phyloP scores from a whole-genome alignment of 1,284 basidiomycete species.

The Ceratobasidium sp. region DNA sequence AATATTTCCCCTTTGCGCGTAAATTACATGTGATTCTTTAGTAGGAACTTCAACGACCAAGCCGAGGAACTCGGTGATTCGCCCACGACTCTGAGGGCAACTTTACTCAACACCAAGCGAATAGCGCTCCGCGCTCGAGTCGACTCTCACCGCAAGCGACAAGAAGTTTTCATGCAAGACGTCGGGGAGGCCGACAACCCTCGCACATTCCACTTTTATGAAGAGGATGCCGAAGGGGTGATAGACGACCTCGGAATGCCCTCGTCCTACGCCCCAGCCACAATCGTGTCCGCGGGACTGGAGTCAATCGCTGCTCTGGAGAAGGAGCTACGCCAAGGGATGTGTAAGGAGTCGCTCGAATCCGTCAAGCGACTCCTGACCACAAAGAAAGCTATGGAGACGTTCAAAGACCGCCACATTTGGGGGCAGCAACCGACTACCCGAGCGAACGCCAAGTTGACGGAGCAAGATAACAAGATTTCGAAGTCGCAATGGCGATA shows the following conservation, averaged over 20 bases:
- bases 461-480: neutral
- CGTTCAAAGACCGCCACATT: neutral
- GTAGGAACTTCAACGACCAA: neutral
- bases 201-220: neutral
- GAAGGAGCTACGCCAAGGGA: neutral
- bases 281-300: neutral
- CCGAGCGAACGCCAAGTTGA: conserved; percentile 3
- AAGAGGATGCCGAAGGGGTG: neutral
- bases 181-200: neutral
- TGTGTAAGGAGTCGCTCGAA: conserved; percentile 10
- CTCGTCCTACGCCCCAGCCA: neutral
- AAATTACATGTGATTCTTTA: neutral
- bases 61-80: neutral
- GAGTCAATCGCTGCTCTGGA: neutral
- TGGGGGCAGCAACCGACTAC: conserved; percentile 5
- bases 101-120: neutral
- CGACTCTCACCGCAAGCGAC: neutral
- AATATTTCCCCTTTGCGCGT: neutral
- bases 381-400: neutral
- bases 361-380: neutral
- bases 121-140: neutral
- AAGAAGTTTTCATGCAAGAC: neutral
- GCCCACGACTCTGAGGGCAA: neutral
- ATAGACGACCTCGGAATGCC: neutral
- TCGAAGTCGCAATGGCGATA: neutral